A percentile compares a stretch with the other conserved stretches of the same genome.
Conservation (phyloP, 371 early-diverging fungal genomes). For the Ordospora pajunii region DNA sequence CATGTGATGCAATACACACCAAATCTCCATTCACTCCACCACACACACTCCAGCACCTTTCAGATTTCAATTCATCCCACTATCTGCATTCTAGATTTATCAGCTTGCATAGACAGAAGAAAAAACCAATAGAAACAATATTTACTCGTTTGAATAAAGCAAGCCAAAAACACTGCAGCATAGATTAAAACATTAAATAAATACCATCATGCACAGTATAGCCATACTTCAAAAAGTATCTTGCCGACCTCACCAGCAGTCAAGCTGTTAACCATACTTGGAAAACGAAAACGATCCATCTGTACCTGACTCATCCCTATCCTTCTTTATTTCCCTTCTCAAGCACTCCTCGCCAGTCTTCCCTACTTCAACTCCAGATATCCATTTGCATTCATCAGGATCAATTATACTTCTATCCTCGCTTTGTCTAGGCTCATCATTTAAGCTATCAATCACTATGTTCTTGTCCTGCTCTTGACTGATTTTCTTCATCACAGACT, state of each 20-base stretch:
- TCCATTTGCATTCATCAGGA: not conserved
- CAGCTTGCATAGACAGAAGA: not conserved
- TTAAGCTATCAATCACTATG: not conserved
- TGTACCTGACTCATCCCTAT: not conserved
- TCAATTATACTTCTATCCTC: too few relatives aligned
- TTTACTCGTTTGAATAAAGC: not conserved
- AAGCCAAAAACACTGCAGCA: not conserved
- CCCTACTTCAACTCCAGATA: not conserved
- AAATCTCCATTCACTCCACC: too few relatives aligned
- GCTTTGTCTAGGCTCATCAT: too few relatives aligned
- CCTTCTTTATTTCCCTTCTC: not conserved
- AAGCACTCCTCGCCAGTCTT: not conserved
- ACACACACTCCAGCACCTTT: too few relatives aligned
- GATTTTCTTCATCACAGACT: conserved; percentile 9
- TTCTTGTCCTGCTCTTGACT: not conserved
- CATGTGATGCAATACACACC: too few relatives aligned
- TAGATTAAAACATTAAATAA: not conserved
- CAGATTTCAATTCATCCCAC: too few relatives aligned
- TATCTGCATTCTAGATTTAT: not conserved
- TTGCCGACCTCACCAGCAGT: too few relatives aligned
- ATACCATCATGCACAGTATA: not conserved
- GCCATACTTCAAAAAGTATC: too few relatives aligned
- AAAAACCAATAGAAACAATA: not conserved
- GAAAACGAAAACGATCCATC: conserved; percentile 1
- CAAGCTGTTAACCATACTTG: not conserved